Conservation (phyloP, 257 asterid species). For the Nicotiana attenuata region DNA sequence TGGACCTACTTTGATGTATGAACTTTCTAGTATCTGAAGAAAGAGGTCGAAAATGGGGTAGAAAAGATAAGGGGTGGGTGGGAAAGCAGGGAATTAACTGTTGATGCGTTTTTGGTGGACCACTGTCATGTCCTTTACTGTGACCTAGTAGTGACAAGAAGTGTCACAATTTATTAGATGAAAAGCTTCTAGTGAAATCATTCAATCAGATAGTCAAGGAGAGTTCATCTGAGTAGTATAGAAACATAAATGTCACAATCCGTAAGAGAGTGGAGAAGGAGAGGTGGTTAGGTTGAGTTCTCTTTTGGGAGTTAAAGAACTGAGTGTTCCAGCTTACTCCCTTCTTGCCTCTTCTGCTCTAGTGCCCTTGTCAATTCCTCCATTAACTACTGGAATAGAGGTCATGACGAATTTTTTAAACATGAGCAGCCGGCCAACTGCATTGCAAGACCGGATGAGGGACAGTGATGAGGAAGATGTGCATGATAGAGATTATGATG, state of each 20-base stretch:
- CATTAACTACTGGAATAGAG: conserved; percentile 2
- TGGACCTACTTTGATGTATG: neutral
- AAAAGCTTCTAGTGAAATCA: neutral
- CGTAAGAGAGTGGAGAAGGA: neutral
- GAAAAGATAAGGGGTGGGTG: conserved; percentile 5
- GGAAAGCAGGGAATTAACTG: neutral
- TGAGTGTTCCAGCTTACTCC: neutral
- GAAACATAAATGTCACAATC: neutral
- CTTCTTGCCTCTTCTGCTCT: neutral
- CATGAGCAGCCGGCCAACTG: conserved; percentile 83
- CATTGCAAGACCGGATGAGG: conserved; percentile 76
- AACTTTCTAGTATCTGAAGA: neutral
- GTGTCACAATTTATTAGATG: neutral
- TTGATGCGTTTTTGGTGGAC: neutral
- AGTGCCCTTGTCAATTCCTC: neutral
- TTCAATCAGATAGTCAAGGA: neutral
- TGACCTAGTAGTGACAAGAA: neutral
- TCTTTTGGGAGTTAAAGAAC: neutral
- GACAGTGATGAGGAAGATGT: conserved; percentile 91
- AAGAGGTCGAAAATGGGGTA: neutral
- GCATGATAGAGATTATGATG: conserved; percentile 90
- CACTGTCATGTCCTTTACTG: neutral
- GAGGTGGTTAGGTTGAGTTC: neutral
- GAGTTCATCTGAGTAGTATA: neutral
- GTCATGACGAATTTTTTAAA: conserved; percentile 7